Evolutionary conservation across 2,329 filamentous ascomycete species (phyloP), one percentile per base, ranked within the genome.

Genomic region (Apiospora koreana): DNA sequence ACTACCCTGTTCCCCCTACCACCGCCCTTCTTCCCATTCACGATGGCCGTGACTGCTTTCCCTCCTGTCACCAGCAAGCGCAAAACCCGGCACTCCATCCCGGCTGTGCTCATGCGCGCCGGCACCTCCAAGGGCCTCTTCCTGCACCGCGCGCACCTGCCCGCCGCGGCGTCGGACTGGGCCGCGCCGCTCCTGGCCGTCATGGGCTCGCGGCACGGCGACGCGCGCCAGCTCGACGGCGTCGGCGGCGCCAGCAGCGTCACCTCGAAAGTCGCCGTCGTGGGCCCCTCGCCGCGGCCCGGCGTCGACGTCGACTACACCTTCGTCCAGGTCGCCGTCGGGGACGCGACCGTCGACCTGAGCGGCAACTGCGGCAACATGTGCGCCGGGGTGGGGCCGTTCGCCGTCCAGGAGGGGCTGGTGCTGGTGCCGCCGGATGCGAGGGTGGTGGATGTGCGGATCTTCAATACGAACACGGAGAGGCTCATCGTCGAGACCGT

Each of bases 281-380:
- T 92, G 1, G 83, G 82, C 1, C 76, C 75, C 0, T 80, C 79
- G 0, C 46, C 25, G 73, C 79, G 69, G 76, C 83, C 79, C 0
- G 85, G 83, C 23, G 83, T 83, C 1, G 86, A 91, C 71, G 81
- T 91, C 10, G 87, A 91, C 67, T 91, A 88, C 74, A 91, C 89
- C 0, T 92, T 92, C 73, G 85, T 90, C 0, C 88, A 89, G 65
- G 81, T 91, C 1, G 88, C 87, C 0, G 84, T 91, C 65, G 85
- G 87, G 28, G 84, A 86, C 67, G 83, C 83, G 5, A 80, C 83
- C 10, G 82, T 91, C 2, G 89, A 91, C 72, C 82, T 88, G 50
- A 86, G 85, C 0, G 87, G 89, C 1, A 92, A 90, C 71, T 91
- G 89, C 74, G 89, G 89, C 5, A 91, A 91, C 72, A 88, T 92